These are phyloP conservation scores for Peniophora sp. DNA, from an alignment of 1,284 basidiomycete species.

Conservation along the genomic window DNA sequence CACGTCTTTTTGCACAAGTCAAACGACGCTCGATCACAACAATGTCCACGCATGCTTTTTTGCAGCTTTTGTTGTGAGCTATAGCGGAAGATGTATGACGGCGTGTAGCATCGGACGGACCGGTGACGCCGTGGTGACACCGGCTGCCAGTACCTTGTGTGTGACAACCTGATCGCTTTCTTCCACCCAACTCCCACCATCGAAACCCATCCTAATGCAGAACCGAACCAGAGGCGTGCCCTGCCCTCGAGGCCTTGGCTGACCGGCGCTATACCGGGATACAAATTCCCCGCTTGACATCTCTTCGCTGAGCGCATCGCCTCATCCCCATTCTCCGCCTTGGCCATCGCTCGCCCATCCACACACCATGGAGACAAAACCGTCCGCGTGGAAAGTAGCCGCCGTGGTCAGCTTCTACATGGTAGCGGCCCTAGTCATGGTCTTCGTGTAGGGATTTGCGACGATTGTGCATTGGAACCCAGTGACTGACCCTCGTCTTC, in stretches of 20 bases:
- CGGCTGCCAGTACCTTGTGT: too few species aligned
- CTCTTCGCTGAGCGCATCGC: not conserved
- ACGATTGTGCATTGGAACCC: not conserved
- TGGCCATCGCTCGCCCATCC: not conserved
- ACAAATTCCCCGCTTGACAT: not conserved
- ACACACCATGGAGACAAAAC: constrained; percentile 19
- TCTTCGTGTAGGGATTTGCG: constrained; percentile 44
- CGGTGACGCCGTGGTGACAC: too few species aligned
- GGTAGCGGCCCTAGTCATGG: constrained; percentile 65
- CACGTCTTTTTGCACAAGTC: not conserved
- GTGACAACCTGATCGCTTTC: too few species aligned
- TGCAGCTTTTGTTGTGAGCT: too few species aligned
- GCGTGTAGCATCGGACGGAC: too few species aligned
- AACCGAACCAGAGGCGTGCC: too few species aligned
- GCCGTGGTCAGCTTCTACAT: constrained; percentile 75
- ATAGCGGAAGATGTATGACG: too few species aligned
- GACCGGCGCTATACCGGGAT: not conserved
- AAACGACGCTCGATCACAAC: too few species aligned
- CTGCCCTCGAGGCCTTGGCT: not conserved
- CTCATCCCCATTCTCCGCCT: not conserved
- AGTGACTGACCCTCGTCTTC: constrained; percentile 1
- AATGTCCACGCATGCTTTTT: too few species aligned
- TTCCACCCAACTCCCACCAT: not conserved
- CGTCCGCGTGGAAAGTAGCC: constrained; percentile 43
- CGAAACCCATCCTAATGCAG: not conserved